Evolutionary conservation across 1,284 basidiomycete genomes (phyloP).

Genomic region (Ustilago tritici): DNA sequence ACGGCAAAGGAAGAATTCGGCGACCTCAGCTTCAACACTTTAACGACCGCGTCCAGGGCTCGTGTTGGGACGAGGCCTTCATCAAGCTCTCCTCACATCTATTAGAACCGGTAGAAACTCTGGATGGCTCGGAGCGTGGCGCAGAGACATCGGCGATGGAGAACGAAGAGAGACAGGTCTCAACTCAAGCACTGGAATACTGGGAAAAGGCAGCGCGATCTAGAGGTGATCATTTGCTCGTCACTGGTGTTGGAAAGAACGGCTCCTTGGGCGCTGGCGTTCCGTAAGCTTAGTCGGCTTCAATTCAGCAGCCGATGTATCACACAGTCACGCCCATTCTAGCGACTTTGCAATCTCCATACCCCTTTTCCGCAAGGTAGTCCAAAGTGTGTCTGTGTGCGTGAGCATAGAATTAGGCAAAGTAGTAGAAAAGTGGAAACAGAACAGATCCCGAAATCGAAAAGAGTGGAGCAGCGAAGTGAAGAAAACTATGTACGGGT

Average conservation of each 20-base stretch:
- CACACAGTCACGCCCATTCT: not conserved
- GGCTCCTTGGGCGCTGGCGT: constrained; percentile 28
- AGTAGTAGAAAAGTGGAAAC: constrained; percentile 2
- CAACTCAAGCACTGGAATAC: constrained; percentile 21
- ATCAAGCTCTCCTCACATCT: not conserved
- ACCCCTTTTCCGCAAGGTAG: not conserved
- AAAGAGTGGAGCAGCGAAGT: not conserved
- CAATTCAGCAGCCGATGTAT: not conserved
- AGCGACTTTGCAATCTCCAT: not conserved
- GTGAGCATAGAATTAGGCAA: constrained; percentile 9
- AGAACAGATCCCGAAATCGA: not conserved
- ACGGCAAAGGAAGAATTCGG: not conserved
- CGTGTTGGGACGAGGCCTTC: constrained; percentile 34
- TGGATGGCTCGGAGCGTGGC: not conserved
- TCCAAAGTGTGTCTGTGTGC: not conserved
- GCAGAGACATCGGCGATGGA: not conserved
- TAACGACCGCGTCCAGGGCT: constrained; percentile 38
- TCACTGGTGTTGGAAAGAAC: constrained; percentile 42
- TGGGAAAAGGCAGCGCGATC: constrained; percentile 35
- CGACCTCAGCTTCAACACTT: constrained; percentile 27
- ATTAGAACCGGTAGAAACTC: not conserved
- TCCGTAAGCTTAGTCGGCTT: not conserved
- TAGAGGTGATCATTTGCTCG: constrained; percentile 42
- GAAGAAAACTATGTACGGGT: not conserved
- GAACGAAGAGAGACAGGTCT: not conserved